phyloP scores from a whole-genome alignment of 2,329 filamentous ascomycete species.

The Sporothrix pallida region DNA sequence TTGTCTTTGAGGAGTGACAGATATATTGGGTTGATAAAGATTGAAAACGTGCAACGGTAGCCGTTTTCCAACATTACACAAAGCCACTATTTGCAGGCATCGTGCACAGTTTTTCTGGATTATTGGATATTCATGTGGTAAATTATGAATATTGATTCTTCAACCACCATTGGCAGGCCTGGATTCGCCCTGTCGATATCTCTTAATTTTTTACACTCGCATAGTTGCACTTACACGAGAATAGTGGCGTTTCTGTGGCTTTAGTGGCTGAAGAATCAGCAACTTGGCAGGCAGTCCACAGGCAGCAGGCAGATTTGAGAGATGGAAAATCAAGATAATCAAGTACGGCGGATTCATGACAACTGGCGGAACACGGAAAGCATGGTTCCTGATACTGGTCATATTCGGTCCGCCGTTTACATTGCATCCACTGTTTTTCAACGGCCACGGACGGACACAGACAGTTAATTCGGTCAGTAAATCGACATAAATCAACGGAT shows the following conservation, averaged over 20 bases:
- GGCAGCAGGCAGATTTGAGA: not conserved
- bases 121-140: not conserved
- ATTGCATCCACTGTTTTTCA: not conserved
- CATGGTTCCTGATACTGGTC: not conserved
- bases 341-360: not conserved
- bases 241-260: conserved; percentile 11
- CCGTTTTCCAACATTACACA: not conserved
- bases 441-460: not conserved
- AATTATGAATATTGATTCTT: not conserved
- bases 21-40: conserved; percentile 12
- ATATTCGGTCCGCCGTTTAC: not conserved
- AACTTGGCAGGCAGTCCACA: not conserved
- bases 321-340: not conserved
- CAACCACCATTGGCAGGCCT: not conserved
- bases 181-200: not conserved
- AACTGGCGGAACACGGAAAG: not conserved
- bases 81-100: conserved; percentile 4
- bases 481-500: no score
- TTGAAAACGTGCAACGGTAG: not conserved
- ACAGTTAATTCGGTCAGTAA: not conserved
- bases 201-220: no score
- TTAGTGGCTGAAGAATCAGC: not conserved
- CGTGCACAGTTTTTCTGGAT: no score
- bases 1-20: conserved; percentile 1
- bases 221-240: not conserved